phyloP scores from a whole-genome alignment of 441 rosid genomes.

The Melastoma candidum region DNA sequence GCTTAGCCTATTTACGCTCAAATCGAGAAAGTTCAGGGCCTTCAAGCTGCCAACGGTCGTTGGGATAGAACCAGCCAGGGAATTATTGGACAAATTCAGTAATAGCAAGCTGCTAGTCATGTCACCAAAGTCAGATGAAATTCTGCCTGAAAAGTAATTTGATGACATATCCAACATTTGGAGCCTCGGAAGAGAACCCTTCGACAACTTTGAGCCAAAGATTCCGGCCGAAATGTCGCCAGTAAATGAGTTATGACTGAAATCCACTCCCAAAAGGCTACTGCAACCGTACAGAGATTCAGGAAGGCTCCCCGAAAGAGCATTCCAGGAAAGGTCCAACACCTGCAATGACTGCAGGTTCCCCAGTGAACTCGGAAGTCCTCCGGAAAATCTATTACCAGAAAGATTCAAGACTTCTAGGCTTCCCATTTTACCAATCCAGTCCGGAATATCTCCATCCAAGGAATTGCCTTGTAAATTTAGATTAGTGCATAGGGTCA shows the following conservation, averaged over 20 bases:
- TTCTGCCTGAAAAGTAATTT: constrained; percentile 42
- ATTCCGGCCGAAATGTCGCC: constrained; percentile 69
- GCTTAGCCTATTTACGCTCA: constrained; percentile 42
- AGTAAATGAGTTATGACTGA: constrained; percentile 49
- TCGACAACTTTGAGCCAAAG: constrained; percentile 29
- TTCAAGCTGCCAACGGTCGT: constrained; percentile 33
- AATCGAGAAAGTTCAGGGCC: constrained; percentile 39
- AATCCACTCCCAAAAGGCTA: constrained; percentile 50
- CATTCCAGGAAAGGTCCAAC: constrained; percentile 52
- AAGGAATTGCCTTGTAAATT: constrained; percentile 35
- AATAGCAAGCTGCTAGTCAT: constrained; percentile 26
- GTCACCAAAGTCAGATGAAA: constrained; percentile 26
- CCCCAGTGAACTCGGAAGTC: constrained; percentile 57
- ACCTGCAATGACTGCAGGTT: constrained; percentile 42
- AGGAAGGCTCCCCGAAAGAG: constrained; percentile 51
- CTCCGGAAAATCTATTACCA: constrained; percentile 50
- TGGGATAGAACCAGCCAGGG: constrained; percentile 38
- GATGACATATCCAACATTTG: constrained; percentile 51
- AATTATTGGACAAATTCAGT: constrained; percentile 43
- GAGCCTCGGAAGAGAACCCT: constrained; percentile 24
- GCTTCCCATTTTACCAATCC: constrained; percentile 48
- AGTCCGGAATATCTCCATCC: constrained; percentile 37
- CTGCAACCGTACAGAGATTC: constrained; percentile 37
- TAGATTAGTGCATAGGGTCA: constrained; percentile 38
- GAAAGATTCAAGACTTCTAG: constrained; percentile 75